A percentile compares a stretch with the other conserved stretches of the same genome.
Conservation (phyloP, 1,139 yeast species). For the Scheffersomyces cryptocercus region DNA sequence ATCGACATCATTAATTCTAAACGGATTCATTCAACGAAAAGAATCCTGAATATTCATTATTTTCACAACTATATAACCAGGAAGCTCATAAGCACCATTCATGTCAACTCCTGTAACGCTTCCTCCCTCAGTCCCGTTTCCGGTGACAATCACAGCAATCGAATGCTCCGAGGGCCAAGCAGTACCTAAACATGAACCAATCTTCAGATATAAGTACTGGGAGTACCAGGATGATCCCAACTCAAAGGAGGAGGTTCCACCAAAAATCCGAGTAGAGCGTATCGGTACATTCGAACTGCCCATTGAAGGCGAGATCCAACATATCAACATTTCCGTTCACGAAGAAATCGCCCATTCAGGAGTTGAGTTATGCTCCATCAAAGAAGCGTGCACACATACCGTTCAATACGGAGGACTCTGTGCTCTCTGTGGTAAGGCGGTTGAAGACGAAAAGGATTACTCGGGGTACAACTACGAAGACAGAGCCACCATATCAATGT, state of each 20-base stretch:
- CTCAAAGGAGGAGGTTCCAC: slow-evolving; percentile 43
- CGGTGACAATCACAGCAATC: slow-evolving; percentile 62
- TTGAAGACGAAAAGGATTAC: slow-evolving; percentile 82
- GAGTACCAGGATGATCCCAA: slow-evolving; percentile 64
- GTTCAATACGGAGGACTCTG: slow-evolving; percentile 97
- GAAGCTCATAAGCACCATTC: too few species aligned
- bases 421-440: slow-evolving; percentile 85
- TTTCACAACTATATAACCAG: not conserved
- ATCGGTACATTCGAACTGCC: slow-evolving; percentile 82
- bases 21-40: too few species aligned
- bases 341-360: slow-evolving; percentile 60
- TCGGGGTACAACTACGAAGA: slow-evolving; percentile 72
- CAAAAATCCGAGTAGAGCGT: slow-evolving; percentile 54
- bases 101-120: slow-evolving; percentile 40
- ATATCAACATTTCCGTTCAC: slow-evolving; percentile 53
- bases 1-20: too few species aligned
- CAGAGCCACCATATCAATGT: slow-evolving; percentile 83
- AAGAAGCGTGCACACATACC: slow-evolving; percentile 88
- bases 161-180: slow-evolving; percentile 45
- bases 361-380: slow-evolving; percentile 53
- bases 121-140: slow-evolving; percentile 66
- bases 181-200: slow-evolving; percentile 53
- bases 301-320: slow-evolving; percentile 64
- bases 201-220: slow-evolving; percentile 67
- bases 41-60: slow-evolving; percentile 12